Base-by-base conservation (phyloP, 768 basidiomycete genomes). In the Albatrellus ellisii region DNA sequence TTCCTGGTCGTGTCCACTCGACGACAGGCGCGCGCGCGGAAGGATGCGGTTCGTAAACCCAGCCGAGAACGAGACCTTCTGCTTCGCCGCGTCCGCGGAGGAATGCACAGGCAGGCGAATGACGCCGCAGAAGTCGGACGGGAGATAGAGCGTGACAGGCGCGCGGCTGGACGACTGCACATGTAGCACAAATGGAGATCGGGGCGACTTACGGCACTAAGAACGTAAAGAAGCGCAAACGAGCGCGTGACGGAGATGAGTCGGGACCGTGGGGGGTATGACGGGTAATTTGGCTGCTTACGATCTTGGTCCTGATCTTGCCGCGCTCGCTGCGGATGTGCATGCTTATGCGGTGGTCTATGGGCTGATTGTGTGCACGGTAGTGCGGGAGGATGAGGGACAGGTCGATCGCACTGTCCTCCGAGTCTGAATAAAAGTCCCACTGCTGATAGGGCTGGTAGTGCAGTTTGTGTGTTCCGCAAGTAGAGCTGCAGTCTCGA, bases 341-440 rank as follows among this genome's bases (percentile, higher is more conserved):
- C 75, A 86, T 79, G 55, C 70, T 69, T 64, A 86, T 65, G 29
- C 79, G 77, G 58, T 85, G 76, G 29, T 76, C 70, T 22, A 79
- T 57, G 0, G 84, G 83, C 52, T 86, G 81, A 49, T 73, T 63
- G 27, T 73, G 72, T 9, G 84, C 82, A 31, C 84, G 81, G 53
- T 84, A 84, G 53, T 86, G 84, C 1, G 84, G 84, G 35, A 87
- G 64, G 18, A 74, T 69, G 36, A 87, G 70, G 18, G 77, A 73
- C 40, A 81, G 54, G 52, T 86, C 79, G 44, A 84, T 62, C 9
- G 75, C 60, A 26, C 63, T 57, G 43, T 65, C 59, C 9, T 68
- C 65, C 12, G 67, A 65, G 46, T 80, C 71, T 49, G 81, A 62
- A 37, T 67, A 55, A 52, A 76, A 79, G 53, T 86, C 83, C 72